Evolutionary conservation across 148 eudicot genomes (phyloP), one percentile per base, ranked within the genome.

Genomic region (Gaultheria prostrata): DNA sequence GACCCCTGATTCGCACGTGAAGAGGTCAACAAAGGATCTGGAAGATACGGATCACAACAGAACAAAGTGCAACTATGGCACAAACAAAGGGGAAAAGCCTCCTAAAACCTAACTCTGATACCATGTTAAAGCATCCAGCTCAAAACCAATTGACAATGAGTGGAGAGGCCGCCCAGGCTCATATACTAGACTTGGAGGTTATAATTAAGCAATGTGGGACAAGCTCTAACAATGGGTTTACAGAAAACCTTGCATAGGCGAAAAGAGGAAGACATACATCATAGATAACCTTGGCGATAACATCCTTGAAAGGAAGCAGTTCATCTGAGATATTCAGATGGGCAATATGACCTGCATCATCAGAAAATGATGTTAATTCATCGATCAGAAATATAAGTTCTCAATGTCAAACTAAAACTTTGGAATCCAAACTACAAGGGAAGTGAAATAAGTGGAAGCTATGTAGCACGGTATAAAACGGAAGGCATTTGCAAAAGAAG

Each of bases 281-380:
- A 89, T 92, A 95, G 57, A 97, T 93, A 84, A 97, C 99, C 88
- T 93, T 93, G 24, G 99, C 98, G 49, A 97, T 85, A 76, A 91
- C 89, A 87, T 92, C 94, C 91, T 97, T 97, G 89, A 90, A 97
- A 26, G 95, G 92, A 80, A 97, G 94, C 75, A 95, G 90, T 79
- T 95, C 99, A 80, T 95, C 96, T n/a, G 90, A 77, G 74, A 97
- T 93, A 89, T 97, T 97, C 86, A 97, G 89, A 88, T 97, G 99
- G 78, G 98, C 99, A 88, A 97, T 83, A 78, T 97, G 99, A 91
- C 98, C 99, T 97, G 98, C 92, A 93, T 53, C 75, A 84, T 73
- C 49, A 76, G 18, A 32, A 71, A 87, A 20, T 70, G 80, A 30
- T 56, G 71, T 87, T 85, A 91, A 69, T 75, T 83, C 24, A 82